Base-by-base conservation (phyloP, 1,284 basidiomycete species). In the Cutaneotrichosporon sp. region DNA sequence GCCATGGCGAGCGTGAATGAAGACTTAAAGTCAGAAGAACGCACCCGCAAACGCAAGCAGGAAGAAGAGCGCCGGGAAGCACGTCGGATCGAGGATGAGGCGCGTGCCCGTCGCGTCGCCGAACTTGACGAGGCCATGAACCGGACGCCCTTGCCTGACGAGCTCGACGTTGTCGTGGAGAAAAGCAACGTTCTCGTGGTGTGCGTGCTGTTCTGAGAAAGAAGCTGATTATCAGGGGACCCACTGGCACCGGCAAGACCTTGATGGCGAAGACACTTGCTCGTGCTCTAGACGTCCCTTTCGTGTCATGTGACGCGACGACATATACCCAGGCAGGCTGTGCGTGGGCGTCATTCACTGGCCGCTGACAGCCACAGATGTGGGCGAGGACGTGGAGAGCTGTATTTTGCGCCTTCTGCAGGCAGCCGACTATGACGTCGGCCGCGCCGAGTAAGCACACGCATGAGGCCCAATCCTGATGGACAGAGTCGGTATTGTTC, bases 381-480 rank as follows among this genome's bases (percentile, higher is more conserved):
- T 96, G 34, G 91, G 91, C 60, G 92, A 94, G 65, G 92, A 96
- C 67, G 92, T 93, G 2, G 92, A 96, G 59, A 87, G 86, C 77
- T 86, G 87, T 44, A 83, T 96, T 29, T 84, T 90, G 52, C 80
- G 91, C 56, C 75, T 96, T 59, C 75, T 91, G 3, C 88, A 91
- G 80, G 85, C 87, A 16, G 85, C 92, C 6, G 85, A 88, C 54
- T 90, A 85, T 79, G 88, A 96, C 72, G 85, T 88, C n/a, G 70
- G 81, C 45, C 83, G 86, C 17, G 63, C 74, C 24, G 71, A 75
- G 73, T 74, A 49, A 59, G 72, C 62, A 16, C 4, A 12, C 22
- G 4, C 3, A 4, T 11, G 12, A 14, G n/a, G 6, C 1, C 14
- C 27, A 2, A 2, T 19, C 32, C 48, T 56, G 31, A 55, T 42